Conservation (phyloP, 2,329 filamentous ascomycete genomes). For the Chaetomium sp. region DNA sequence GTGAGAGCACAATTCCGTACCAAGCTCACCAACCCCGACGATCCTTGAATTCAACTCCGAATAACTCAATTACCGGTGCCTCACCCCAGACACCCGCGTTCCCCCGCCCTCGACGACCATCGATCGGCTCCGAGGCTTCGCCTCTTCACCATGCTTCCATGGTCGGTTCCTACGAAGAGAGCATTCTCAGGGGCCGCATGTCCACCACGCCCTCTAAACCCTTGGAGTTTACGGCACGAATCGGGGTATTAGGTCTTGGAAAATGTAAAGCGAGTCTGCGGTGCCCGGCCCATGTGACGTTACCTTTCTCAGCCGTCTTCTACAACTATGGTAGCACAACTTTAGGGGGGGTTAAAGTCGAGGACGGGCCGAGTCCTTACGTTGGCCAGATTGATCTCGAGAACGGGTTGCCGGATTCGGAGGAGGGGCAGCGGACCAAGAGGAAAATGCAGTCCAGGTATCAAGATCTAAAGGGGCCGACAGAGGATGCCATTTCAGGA, state of each 20-base stretch:
- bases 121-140: slow-evolving; percentile 65
- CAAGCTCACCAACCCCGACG: slow-evolving; percentile 74
- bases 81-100: slow-evolving; percentile 47
- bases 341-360: slow-evolving; percentile 55
- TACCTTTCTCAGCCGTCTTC: slow-evolving; percentile 91
- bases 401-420: slow-evolving; percentile 58
- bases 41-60: slow-evolving; percentile 59
- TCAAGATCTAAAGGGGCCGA: slow-evolving; percentile 29
- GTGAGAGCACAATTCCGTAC: slow-evolving; percentile 58
- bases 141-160: slow-evolving; percentile 85
- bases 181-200: slow-evolving; percentile 90
- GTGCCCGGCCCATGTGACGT: slow-evolving; percentile 82
- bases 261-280: slow-evolving; percentile 79
- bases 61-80: slow-evolving; percentile 34
- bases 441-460: slow-evolving; percentile 44
- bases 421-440: slow-evolving; percentile 41
- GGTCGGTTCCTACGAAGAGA: slow-evolving; percentile 97
- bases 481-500: slow-evolving; percentile 27
- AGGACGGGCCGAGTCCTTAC: slow-evolving; percentile 91
- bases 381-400: slow-evolving; percentile 90
- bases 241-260: slow-evolving; percentile 83
- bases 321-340: slow-evolving; percentile 78
- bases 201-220: slow-evolving; percentile 91
- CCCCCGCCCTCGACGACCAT: slow-evolving; percentile 57
- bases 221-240: slow-evolving; percentile 87